A percentile compares a stretch with the other conserved stretches of the same genome.
Conservation (phyloP, 176 grass and related monocot species). For the Aegilops bicornis region DNA sequence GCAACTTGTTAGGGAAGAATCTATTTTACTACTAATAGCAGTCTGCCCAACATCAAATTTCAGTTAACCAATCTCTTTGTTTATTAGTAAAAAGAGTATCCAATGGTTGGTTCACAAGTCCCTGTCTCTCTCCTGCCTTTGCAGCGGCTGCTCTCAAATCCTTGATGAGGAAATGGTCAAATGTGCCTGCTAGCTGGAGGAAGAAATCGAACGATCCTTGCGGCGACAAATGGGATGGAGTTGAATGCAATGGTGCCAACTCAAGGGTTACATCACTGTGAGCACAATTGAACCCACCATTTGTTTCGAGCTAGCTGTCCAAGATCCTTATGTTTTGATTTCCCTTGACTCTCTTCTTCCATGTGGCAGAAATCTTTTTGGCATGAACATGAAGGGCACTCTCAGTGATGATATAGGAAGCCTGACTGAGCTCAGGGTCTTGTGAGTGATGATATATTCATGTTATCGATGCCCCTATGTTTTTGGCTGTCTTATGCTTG, state of each 20-base stretch:
- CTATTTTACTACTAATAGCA: neutral
- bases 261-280: conserved; percentile 65
- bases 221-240: conserved; percentile 50
- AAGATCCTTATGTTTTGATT: conserved; percentile 2
- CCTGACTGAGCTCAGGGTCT: conserved; percentile 40
- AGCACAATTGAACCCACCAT: conserved; percentile 15
- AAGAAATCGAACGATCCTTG: conserved; percentile 64
- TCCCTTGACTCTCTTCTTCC: neutral
- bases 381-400: conserved; percentile 52
- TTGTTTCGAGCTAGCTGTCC: neutral
- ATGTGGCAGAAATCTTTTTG: conserved; percentile 56
- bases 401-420: conserved; percentile 58
- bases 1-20: neutral
- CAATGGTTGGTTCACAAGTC: neutral
- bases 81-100: neutral
- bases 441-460: conserved; percentile 48
- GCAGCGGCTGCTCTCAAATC: conserved; percentile 53
- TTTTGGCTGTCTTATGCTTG: neutral
- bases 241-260: conserved; percentile 37
- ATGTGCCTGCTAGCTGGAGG: conserved; percentile 57
- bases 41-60: neutral
- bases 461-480: neutral
- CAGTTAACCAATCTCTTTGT: neutral
- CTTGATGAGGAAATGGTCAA: conserved; percentile 58
- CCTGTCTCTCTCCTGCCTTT: neutral